Evolutionary conservation across 2,329 filamentous ascomycete genomes (phyloP).

Genomic region (Cordyceps pruinosa): DNA sequence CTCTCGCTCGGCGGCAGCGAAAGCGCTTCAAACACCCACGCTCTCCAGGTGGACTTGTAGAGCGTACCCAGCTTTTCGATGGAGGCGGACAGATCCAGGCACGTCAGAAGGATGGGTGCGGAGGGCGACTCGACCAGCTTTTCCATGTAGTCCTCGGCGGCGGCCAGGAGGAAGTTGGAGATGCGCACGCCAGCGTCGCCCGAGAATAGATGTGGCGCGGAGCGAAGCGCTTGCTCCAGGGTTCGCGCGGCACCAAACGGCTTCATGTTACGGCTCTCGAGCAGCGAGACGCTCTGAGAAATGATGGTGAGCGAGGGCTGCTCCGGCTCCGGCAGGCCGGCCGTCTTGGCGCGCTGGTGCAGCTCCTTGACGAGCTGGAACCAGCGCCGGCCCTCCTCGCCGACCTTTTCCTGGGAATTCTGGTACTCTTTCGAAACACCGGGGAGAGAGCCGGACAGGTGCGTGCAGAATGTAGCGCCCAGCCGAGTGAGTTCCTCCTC

Average conservation of each 20-base stretch:
- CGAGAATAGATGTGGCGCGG: constrained; percentile 35
- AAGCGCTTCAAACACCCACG: constrained; percentile 37
- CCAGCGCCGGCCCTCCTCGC: constrained; percentile 60
- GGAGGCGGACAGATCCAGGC: constrained; percentile 50
- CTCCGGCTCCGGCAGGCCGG: constrained; percentile 22
- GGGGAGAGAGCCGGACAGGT: constrained; percentile 68
- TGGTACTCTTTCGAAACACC: constrained; percentile 74
- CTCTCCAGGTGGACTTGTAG: constrained; percentile 38
- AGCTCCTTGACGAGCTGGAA: constrained; percentile 50
- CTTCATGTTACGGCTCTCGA: constrained; percentile 48
- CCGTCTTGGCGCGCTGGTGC: constrained; percentile 22
- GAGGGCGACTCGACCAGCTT: constrained; percentile 63
- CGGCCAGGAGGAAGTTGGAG: constrained; percentile 36
- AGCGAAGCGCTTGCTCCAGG: constrained; percentile 33
- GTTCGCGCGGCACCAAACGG: constrained; percentile 48
- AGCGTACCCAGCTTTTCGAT: constrained; percentile 30
- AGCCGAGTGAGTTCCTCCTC: constrained; percentile 55
- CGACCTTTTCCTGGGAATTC: constrained; percentile 63
- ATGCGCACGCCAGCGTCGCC: constrained; percentile 28
- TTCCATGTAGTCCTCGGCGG: constrained; percentile 50
- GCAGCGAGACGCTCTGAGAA: constrained; percentile 32
- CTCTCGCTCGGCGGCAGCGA: constrained; percentile 18
- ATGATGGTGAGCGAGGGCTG: constrained; percentile 25
- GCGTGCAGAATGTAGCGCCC: constrained; percentile 54
- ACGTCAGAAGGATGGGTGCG: constrained; percentile 56